Evolutionary conservation across 108 stramenopile species (phyloP).

Genomic region (Discostella stelligeroides): DNA sequence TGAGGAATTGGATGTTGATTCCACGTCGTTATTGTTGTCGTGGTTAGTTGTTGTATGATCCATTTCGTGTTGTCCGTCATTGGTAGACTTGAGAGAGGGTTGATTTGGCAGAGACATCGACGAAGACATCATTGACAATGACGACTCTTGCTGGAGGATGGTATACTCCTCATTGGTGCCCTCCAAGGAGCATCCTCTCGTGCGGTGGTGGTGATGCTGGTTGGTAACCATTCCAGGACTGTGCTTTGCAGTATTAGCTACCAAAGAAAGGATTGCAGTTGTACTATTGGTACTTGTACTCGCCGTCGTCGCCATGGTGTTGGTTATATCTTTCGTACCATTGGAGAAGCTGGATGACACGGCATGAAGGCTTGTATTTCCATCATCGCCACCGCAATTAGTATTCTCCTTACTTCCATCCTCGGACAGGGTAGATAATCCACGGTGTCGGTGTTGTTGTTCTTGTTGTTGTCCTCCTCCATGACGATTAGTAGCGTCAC

Average conservation of each 20-base stretch:
- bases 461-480: too few relatives aligned
- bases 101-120: slow-evolving; percentile 1
- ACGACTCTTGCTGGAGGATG: not conserved
- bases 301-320: too few relatives aligned
- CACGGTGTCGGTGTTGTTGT: not conserved
- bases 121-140: not conserved
- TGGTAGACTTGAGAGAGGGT: slow-evolving; percentile 4
- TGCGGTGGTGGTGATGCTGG: too few relatives aligned
- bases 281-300: not conserved
- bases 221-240: slow-evolving; percentile 3
- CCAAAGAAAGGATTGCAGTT: not conserved
- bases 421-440: not conserved
- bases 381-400: not conserved
- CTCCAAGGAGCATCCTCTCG: slow-evolving; percentile 4
- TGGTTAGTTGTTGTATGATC: not conserved
- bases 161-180: not conserved
- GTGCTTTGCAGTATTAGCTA: not conserved
- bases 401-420: not conserved
- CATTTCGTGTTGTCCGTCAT: not conserved
- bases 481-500: too few relatives aligned
- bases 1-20: slow-evolving; percentile 38
- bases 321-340: not conserved
- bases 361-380: not conserved
- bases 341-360: slow-evolving; percentile 10
- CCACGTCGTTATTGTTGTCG: not conserved